phyloP scores from a whole-genome alignment of 345 rosid species.

The Sonneratia caseolaris region DNA sequence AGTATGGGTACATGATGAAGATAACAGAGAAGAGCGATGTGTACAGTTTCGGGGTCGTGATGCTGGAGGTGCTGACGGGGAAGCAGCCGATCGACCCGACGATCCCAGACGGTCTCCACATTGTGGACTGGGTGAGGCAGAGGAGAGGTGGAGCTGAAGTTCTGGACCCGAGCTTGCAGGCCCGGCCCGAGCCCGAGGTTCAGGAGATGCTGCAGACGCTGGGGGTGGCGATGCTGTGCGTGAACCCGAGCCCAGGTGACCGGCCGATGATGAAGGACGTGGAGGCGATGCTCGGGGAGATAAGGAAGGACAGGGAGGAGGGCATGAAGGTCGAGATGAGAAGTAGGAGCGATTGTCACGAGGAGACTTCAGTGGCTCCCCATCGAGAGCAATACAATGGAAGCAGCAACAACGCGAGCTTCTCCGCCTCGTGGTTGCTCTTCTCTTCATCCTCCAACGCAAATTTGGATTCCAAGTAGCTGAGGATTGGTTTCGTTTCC shows the following conservation, averaged over 20 bases:
- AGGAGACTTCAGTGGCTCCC: slow-evolving; percentile 8
- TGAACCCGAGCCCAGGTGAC: slow-evolving; percentile 44
- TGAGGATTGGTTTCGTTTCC: neutral
- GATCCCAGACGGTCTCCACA: slow-evolving; percentile 61
- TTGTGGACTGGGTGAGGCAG: slow-evolving; percentile 65
- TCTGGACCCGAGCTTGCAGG: slow-evolving; percentile 28
- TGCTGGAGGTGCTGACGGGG: slow-evolving; percentile 69
- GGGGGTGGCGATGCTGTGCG: slow-evolving; percentile 64
- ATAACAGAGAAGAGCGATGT: slow-evolving; percentile 55
- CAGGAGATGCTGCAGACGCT: slow-evolving; percentile 60
- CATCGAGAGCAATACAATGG: no score
- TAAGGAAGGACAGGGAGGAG: slow-evolving; percentile 54
- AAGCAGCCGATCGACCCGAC: slow-evolving; percentile 89
- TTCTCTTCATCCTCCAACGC: slow-evolving; percentile 40
- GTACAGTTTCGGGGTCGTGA: slow-evolving; percentile 48
- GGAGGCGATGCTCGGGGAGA: slow-evolving; percentile 56
- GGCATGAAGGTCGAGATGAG: slow-evolving; percentile 27
- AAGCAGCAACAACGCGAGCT: slow-evolving; percentile 46
- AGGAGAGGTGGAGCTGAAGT: slow-evolving; percentile 33
- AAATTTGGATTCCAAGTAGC: slow-evolving; percentile 27
- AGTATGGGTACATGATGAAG: slow-evolving; percentile 83
- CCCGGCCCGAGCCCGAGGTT: slow-evolving; percentile 40
- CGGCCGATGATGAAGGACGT: slow-evolving; percentile 72
- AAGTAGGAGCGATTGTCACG: slow-evolving; percentile 13
- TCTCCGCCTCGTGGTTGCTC: slow-evolving; percentile 48